A percentile compares a stretch with the other conserved stretches of the same genome.
Evolutionary conservation across 305 asterid genomes (phyloP).

Genomic region (Nicotiana rustica): DNA sequence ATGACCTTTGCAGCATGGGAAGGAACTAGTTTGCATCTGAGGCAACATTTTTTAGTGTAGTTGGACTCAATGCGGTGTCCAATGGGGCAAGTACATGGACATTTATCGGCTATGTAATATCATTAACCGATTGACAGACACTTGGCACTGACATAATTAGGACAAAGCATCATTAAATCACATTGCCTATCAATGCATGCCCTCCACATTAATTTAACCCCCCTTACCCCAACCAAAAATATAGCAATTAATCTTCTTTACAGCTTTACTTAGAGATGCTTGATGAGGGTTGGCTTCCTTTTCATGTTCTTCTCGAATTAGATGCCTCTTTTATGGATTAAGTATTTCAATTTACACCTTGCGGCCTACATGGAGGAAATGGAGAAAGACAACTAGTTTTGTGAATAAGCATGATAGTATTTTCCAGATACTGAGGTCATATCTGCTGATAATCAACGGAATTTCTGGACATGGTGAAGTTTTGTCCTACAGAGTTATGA

Average conservation of each 20-base stretch:
- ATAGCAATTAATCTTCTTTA: neutral
- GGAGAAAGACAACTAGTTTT: constrained; percentile 3
- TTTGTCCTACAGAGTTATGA: neutral
- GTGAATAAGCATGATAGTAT: neutral
- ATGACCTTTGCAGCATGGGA: constrained; percentile 3
- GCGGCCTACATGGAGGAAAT: neutral
- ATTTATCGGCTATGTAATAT: neutral
- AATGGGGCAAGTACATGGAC: neutral
- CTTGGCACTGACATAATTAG: constrained; percentile 20
- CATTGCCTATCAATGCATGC: neutral
- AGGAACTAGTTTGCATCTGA: constrained; percentile 11
- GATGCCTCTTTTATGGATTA: constrained; percentile 6
- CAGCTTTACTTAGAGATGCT: neutral
- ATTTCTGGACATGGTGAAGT: neutral
- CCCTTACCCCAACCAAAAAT: neutral
- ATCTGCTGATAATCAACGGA: neutral
- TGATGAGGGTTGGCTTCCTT: neutral
- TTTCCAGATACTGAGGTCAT: constrained; percentile 9
- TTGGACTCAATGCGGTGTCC: neutral
- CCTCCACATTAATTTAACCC: neutral
- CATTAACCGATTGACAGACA: neutral
- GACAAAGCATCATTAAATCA: neutral
- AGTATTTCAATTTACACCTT: constrained; percentile 22
- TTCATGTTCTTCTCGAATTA: constrained; percentile 5
- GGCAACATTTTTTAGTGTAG: neutral